Base-by-base conservation (phyloP, 139 green algal species). In the Coelastrella sp. region DNA sequence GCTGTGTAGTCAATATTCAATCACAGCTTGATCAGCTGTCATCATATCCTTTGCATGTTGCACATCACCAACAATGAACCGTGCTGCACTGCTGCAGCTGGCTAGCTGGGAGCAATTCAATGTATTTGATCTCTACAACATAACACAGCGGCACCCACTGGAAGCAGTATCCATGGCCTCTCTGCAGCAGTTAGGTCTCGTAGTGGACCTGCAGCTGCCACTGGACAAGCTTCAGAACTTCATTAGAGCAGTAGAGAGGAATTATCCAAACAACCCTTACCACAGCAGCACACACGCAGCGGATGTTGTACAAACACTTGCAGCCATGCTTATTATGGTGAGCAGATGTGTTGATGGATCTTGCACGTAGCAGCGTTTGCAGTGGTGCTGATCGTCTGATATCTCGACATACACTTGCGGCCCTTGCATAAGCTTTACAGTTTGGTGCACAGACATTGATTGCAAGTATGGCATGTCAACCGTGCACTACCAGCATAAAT, bases 221-320 rank as follows among this genome's bases (percentile, higher is more conserved):
- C 56, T 24, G 22, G 87, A 87, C 78, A 87, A 87, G 78, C 63
- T 91, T 56, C 35, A 24, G 9, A 70, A 68, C 8, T 91, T 81
- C 56, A 20, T 91, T 35, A 49, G 75, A 7, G 59, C 79, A 6
- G 63, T 92, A 7, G 91, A 93, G 85, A 11, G 57, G 0, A 73
- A 85, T 57, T 93, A 93, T 66, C 59, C 20, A 66, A 73, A 56
- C 84, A 94, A 94, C 91, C 90, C 91, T 7, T 95, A 95, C 84
- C 93, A 95, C 92, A 93, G 91, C 87, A 66, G n/a, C 73, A 91
- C 57, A 61, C 93, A 95, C 66, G 93, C 93, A 10, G 90, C 93
- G 8, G 93, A 95, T 86, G 93, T 95, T n/a, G 83, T 93, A 24
- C 93, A 95, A 75, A 92, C 90, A 14, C 49, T 92, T 81, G 85